Percentiles rank a stretch among this genome's conserved stretches.
Evolutionary conservation across 768 basidiomycete species (phyloP).

Genomic region (Tulasnella sp.): DNA sequence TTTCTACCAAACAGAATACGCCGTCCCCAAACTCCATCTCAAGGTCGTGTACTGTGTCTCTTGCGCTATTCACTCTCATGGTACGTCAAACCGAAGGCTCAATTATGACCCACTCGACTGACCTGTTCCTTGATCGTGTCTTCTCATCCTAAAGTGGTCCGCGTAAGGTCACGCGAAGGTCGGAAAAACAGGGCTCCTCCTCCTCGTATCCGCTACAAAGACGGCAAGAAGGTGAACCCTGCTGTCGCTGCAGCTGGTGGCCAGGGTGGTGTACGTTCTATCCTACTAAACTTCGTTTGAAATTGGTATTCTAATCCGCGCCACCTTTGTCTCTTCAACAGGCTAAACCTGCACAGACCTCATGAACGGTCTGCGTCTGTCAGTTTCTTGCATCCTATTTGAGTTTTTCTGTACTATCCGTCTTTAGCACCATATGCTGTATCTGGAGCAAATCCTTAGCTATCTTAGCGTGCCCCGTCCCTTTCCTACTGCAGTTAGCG

Average conservation of each 20-base stretch:
- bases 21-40: conserved; percentile 94
- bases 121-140: too few relatives aligned
- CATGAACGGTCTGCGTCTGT: background rate
- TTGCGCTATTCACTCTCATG: conserved; percentile 98
- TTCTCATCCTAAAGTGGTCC: conserved; percentile 62
- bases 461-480: background rate
- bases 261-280: conserved; percentile 21
- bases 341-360: background rate
- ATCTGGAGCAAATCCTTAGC: background rate
- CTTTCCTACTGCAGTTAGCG: too few relatives aligned
- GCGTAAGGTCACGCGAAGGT: conserved; percentile 91
- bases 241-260: conserved; percentile 82
- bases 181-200: conserved; percentile 97
- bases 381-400: background rate
- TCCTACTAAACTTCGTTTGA: background rate
- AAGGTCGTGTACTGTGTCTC: conserved; percentile 99
- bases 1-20: conserved; percentile 55
- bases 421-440: background rate
- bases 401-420: background rate
- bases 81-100: conserved; percentile 35
- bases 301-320: background rate
- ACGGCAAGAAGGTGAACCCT: conserved; percentile 91
- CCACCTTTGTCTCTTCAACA: background rate
- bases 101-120: too few relatives aligned
- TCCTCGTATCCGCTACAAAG: conserved; percentile 90